Percentiles rank a stretch among this genome's conserved stretches.
Conservation (phyloP, 805 yeast genomes). For the Kluyveromyces lactis region DNA sequence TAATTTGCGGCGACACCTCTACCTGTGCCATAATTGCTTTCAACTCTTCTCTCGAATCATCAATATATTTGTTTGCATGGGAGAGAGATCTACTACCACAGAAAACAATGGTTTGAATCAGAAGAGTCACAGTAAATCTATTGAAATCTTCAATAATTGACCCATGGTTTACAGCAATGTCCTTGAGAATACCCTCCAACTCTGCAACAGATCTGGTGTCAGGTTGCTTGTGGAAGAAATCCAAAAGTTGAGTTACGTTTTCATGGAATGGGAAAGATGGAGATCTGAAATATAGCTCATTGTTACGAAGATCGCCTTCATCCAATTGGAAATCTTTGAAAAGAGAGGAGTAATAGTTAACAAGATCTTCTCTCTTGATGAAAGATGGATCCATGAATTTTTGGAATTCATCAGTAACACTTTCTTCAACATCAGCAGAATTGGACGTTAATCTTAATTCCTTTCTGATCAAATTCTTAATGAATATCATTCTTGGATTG, state of each 20-base stretch:
- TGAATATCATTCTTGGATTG: constrained; percentile 69
- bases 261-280: constrained; percentile 31
- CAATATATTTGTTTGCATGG: constrained; percentile 53
- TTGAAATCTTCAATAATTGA: constrained; percentile 30
- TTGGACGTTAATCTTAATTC: constrained; percentile 79
- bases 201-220: constrained; percentile 25
- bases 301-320: constrained; percentile 25
- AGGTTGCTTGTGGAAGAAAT: constrained; percentile 30
- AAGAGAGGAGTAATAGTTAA: constrained; percentile 31
- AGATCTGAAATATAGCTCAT: constrained; percentile 33
- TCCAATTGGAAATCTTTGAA: constrained; percentile 21
- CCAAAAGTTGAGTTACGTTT: constrained; percentile 32
- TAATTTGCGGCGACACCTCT: constrained; percentile 22
- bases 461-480: constrained; percentile 71
- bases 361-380: constrained; percentile 28
- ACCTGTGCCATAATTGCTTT: constrained; percentile 24
- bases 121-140: constrained; percentile 46
- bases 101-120: constrained; percentile 66
- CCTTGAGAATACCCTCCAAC: constrained; percentile 23
- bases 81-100: constrained; percentile 86
- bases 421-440: constrained; percentile 52
- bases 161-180: constrained; percentile 24
- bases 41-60: constrained; percentile 32
- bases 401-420: constrained; percentile 55
- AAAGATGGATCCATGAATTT: constrained; percentile 39